Percentiles rank a stretch among this genome's conserved stretches.
Conservation (phyloP, 805 yeast species). For the Saccharomyces mikatae region DNA sequence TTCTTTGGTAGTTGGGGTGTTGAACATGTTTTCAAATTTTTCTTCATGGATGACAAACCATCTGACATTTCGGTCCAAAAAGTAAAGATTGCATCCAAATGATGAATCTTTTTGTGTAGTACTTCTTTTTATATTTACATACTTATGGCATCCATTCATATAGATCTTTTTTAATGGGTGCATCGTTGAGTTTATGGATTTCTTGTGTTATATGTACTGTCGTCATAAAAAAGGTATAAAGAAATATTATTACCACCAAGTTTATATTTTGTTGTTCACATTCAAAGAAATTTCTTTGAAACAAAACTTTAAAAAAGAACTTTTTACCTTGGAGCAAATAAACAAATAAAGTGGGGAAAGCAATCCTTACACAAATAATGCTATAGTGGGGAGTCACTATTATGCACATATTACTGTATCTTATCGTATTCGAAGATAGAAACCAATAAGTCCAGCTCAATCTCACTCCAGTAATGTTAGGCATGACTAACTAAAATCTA, state of each 20-base stretch:
- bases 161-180: not conserved
- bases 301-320: no score
- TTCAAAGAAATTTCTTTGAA: not conserved
- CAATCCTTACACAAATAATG: not conserved
- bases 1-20: slow-evolving; percentile 67
- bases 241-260: no score
- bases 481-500: not conserved
- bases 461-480: not conserved
- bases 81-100: slow-evolving; percentile 12
- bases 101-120: slow-evolving; percentile 1
- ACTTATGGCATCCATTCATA: not conserved
- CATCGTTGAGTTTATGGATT: not conserved
- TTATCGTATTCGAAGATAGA: not conserved
- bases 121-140: not conserved
- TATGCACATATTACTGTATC: no score
- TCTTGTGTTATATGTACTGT: not conserved
- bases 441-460: not conserved
- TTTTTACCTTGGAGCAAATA: not conserved
- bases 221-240: no score
- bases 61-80: slow-evolving; percentile 68
- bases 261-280: not conserved
- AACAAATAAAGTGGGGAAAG: not conserved
- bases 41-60: slow-evolving; percentile 85
- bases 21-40: slow-evolving; percentile 71
- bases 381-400: not conserved